Conservation (phyloP, 805 yeast species). For the Candida insectorum region DNA sequence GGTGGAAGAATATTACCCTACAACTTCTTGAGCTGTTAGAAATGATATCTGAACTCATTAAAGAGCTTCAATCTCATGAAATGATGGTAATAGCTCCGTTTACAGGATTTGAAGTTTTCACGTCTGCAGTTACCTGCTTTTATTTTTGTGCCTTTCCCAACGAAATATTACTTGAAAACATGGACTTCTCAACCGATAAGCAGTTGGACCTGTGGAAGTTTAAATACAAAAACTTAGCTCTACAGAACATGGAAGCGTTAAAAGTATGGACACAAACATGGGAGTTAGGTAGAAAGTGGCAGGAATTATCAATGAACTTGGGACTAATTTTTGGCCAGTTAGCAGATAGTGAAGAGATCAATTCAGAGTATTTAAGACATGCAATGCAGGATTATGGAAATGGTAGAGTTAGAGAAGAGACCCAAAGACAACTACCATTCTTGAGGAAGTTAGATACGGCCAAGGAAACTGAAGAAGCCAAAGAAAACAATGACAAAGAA, state of each 20-base stretch:
- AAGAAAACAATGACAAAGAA: too few species aligned
- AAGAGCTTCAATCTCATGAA: slow-evolving; percentile 16
- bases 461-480: too few species aligned
- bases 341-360: slow-evolving; percentile 10
- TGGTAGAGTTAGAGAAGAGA: slow-evolving; percentile 22
- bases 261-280: slow-evolving; percentile 25
- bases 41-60: slow-evolving; percentile 19
- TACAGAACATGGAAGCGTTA: slow-evolving; percentile 19
- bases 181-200: slow-evolving; percentile 2
- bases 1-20: slow-evolving; percentile 22
- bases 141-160: slow-evolving; percentile 27
- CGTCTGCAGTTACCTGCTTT: slow-evolving; percentile 31
- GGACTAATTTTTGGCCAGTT: slow-evolving; percentile 18
- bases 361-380: slow-evolving; percentile 20
- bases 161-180: slow-evolving; percentile 14
- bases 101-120: slow-evolving; percentile 35
- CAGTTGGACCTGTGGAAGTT: slow-evolving; percentile 4
- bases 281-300: slow-evolving; percentile 30
- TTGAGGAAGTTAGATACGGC: too few species aligned
- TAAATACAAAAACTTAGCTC: slow-evolving; percentile 17
- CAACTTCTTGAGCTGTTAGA: slow-evolving; percentile 20
- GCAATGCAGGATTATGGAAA: slow-evolving; percentile 30
- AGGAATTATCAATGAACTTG: slow-evolving; percentile 20
- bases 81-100: slow-evolving; percentile 35
- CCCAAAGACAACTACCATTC: too few species aligned